A percentile compares a stretch with the other conserved stretches of the same genome.
phyloP scores from a whole-genome alignment of 2,329 filamentous ascomycete species.

The Anthostomella pinea region DNA sequence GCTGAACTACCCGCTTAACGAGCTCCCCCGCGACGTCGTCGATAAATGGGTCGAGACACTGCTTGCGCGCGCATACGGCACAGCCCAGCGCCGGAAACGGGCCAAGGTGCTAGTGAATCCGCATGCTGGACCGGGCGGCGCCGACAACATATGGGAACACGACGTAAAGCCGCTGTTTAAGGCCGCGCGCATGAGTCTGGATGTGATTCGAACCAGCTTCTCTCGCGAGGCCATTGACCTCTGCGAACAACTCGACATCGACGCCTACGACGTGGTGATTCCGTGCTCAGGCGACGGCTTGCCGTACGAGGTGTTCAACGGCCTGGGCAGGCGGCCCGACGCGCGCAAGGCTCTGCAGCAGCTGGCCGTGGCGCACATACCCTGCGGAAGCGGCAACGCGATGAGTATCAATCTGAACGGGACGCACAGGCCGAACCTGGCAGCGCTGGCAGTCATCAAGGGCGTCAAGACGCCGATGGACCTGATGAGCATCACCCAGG shows the following conservation, averaged over 20 bases:
- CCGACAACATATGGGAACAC: constrained; percentile 68
- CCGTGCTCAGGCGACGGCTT: constrained; percentile 91
- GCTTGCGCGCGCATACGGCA: constrained; percentile 67
- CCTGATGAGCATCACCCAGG: constrained; percentile 83
- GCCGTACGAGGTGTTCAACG: constrained; percentile 93
- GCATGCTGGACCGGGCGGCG: constrained; percentile 77
- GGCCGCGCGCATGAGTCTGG: constrained; percentile 73
- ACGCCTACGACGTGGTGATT: constrained; percentile 79
- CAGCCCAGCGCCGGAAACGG: constrained; percentile 66
- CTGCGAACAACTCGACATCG: constrained; percentile 70
- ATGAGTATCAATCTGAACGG: constrained; percentile 89
- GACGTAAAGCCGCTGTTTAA: constrained; percentile 79
- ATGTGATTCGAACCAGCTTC: constrained; percentile 69
- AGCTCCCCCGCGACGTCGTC: constrained; percentile 41
- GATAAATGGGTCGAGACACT: constrained; percentile 63
- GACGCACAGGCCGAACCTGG: constrained; percentile 69
- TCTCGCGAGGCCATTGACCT: constrained; percentile 78
- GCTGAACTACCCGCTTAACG: constrained; percentile 56
- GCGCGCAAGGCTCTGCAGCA: constrained; percentile 70
- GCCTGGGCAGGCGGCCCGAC: constrained; percentile 73
- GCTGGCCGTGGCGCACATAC: constrained; percentile 81
- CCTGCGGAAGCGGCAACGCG: constrained; percentile 91
- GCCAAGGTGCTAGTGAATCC: constrained; percentile 91
- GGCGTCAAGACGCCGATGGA: constrained; percentile 82
- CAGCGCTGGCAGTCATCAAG: constrained; percentile 83